Conservation (phyloP, 768 basidiomycete genomes). For the Hydnomerulius pinastri region DNA sequence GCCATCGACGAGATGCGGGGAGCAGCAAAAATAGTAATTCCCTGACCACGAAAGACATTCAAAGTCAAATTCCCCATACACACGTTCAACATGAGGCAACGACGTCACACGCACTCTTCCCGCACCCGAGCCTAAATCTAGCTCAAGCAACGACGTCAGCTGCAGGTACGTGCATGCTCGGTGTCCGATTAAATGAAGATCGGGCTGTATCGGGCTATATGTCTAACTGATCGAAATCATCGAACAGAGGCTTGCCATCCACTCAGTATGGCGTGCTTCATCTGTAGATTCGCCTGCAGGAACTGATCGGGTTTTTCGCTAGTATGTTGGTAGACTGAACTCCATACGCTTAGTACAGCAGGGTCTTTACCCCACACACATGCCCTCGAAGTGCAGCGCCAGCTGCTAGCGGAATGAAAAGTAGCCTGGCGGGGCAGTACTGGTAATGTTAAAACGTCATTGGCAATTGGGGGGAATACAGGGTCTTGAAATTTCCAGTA, state of each 20-base stretch:
- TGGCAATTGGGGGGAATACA: constrained; percentile 4
- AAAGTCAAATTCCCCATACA: constrained; percentile 10
- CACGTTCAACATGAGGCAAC: constrained; percentile 19
- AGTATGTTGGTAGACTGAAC: not conserved
- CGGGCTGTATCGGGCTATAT: constrained; percentile 5
- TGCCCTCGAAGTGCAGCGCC: not conserved
- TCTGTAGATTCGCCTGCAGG: not conserved
- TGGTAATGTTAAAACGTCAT: not conserved
- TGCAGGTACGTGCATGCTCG: not conserved
- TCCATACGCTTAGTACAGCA: constrained; percentile 7
- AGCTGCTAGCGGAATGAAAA: constrained; percentile 15
- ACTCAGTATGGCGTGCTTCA: not conserved
- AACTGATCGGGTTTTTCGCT: not conserved
- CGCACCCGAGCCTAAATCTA: constrained; percentile 6
- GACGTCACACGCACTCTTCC: constrained; percentile 13
- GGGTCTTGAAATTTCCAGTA: not conserved
- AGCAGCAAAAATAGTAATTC: not conserved
- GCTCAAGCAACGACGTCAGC: constrained; percentile 4
- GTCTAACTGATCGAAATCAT: not conserved
- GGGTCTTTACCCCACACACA: constrained; percentile 6
- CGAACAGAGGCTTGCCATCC: not conserved
- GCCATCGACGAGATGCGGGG: not conserved
- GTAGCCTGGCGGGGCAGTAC: not conserved
- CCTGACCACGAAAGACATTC: not conserved
- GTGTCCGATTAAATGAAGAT: constrained; percentile 14